A percentile compares a stretch with the other conserved stretches of the same genome.
phyloP scores from a whole-genome alignment of 768 basidiomycete species.

The Boletus reticulatus region DNA sequence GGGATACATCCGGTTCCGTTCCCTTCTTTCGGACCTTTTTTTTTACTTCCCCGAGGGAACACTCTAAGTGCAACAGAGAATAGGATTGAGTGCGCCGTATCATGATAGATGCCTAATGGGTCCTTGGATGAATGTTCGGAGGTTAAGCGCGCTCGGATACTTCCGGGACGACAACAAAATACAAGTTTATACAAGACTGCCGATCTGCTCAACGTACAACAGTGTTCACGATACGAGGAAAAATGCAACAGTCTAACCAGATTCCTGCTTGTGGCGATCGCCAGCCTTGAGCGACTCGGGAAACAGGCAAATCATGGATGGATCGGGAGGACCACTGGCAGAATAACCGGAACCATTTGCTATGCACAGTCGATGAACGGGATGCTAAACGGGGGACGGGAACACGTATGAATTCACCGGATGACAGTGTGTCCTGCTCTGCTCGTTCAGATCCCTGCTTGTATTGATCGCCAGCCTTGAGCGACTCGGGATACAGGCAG shows the following conservation, averaged over 20 bases:
- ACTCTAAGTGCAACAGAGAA: slow-evolving; percentile 47
- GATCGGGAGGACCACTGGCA: background rate
- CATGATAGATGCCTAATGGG: too few relatives aligned
- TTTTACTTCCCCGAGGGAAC: slow-evolving; percentile 56
- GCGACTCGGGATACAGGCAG: background rate
- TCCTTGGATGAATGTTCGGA: too few relatives aligned
- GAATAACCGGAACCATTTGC: too few relatives aligned
- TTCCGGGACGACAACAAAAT: too few relatives aligned
- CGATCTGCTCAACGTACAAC: background rate
- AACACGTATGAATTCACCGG: too few relatives aligned
- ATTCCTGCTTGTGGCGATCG: background rate
- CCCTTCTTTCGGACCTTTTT: slow-evolving; percentile 53
- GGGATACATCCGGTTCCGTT: slow-evolving; percentile 33
- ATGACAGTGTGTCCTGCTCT: too few relatives aligned
- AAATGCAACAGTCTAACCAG: background rate
- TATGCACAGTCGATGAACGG: too few relatives aligned
- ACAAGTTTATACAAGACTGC: too few relatives aligned
- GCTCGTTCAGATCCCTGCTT: too few relatives aligned
- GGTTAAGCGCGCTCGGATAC: too few relatives aligned
- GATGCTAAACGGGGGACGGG: too few relatives aligned
- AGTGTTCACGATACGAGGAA: background rate
- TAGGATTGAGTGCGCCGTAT: slow-evolving; percentile 1
- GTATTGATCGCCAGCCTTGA: background rate
- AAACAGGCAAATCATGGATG: background rate
- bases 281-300: background rate